These are phyloP conservation scores for Echites panduratus DNA, from an alignment of 257 asterid genomes.

Conservation along the genomic window DNA sequence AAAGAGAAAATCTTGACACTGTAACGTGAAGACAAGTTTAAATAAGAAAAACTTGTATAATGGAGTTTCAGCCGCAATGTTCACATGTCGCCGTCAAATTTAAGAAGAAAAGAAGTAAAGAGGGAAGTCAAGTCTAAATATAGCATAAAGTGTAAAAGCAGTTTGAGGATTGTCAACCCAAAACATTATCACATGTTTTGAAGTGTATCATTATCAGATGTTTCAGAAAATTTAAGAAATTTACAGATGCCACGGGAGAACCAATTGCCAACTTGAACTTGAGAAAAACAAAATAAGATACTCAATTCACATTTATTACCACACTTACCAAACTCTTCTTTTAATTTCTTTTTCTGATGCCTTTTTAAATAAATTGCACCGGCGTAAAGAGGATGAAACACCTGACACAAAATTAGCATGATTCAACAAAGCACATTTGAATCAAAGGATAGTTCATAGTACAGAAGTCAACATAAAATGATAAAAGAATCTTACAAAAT, in stretches of 20 bases:
- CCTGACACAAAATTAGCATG: conserved; percentile 41
- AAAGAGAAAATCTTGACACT: neutral
- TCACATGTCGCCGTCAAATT: neutral
- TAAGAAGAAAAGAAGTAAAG: too few species aligned
- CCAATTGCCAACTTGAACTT: neutral
- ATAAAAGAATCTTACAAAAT: conserved; percentile 34
- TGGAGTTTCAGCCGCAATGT: neutral
- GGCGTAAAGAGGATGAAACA: conserved; percentile 54
- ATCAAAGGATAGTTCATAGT: neutral
- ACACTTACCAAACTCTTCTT: conserved; percentile 79
- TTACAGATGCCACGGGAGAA: neutral
- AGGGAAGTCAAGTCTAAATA: neutral
- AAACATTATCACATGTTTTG: neutral
- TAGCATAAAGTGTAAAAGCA: neutral
- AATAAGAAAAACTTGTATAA: neutral
- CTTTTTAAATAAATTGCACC: conserved; percentile 57
- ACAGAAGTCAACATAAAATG: neutral
- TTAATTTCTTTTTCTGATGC: conserved; percentile 69
- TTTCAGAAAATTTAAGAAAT: neutral
- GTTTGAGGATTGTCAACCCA: neutral
- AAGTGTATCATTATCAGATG: neutral
- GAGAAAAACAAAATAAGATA: neutral
- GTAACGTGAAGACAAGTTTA: neutral
- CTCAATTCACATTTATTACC: neutral
- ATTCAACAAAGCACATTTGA: conserved; percentile 17